Evolutionary conservation across 495 filamentous ascomycete species (phyloP).

Genomic region (Hypoxylon lienhwacheense): DNA sequence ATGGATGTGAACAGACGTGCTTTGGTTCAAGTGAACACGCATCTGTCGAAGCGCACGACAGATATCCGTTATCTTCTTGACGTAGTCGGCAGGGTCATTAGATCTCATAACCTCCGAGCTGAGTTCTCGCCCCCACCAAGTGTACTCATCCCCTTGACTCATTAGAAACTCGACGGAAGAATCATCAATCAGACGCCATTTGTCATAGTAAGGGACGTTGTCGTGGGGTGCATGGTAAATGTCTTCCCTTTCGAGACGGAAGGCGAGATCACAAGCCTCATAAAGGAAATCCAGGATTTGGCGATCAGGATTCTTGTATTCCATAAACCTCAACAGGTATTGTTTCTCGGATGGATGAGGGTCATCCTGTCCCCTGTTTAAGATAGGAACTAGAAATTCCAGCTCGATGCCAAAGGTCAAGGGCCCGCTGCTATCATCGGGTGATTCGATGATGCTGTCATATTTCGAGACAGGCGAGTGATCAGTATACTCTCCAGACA

Average conservation of each 20-base stretch:
- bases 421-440: constrained; percentile 7
- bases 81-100: constrained; percentile 11
- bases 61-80: constrained; percentile 12
- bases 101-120: constrained; percentile 25
- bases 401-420: constrained; percentile 34
- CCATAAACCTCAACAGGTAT: neutral
- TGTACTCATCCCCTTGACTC: neutral
- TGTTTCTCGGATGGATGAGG: constrained; percentile 12
- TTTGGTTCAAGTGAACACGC: constrained; percentile 24
- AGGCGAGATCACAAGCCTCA: neutral
- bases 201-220: constrained; percentile 13
- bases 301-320: neutral
- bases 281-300: neutral
- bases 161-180: neutral
- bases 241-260: constrained; percentile 5
- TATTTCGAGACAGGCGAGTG: constrained; percentile 7
- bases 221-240: constrained; percentile 1
- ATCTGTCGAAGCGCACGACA: constrained; percentile 17
- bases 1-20: constrained; percentile 28
- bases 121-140: constrained; percentile 17
- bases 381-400: constrained; percentile 24
- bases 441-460: constrained; percentile 19
- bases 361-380: neutral
- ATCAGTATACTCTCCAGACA: neutral
- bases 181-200: constrained; percentile 25